Evolutionary conservation across 2,329 filamentous ascomycete genomes (phyloP), one percentile per base, ranked within the genome.

Genomic region (Seiridium cupressi): DNA sequence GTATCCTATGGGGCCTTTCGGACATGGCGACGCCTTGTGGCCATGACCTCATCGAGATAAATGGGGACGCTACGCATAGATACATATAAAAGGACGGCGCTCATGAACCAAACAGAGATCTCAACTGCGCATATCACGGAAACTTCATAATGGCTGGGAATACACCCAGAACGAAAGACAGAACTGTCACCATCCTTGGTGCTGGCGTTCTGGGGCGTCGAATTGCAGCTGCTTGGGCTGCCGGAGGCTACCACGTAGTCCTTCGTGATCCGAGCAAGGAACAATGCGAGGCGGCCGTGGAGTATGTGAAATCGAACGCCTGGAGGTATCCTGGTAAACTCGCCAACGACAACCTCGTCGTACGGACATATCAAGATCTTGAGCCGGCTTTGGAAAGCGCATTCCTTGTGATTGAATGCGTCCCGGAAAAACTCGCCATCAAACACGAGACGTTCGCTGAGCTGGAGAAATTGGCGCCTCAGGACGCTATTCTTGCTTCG

Each of bases 151-250:
- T 69, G 67, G 18, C 61, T 32, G 64, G 68, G 60, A 57, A 60
- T 35, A 60, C 62, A 13, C 66, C 67, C 26, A 44, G 62, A n/a
- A 66, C 67, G 18, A 55, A 58, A 3, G 61, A 62, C 38, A 70
- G 75, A 31, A 70, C 73, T 3, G 71, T 79, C 34, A 66, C 70
- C 4, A 64, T 80, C 11, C 66, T 80, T 26, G 78, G 77, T 2
- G 77, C 68, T 5, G 78, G 78, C 1, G 77, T 79, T 0, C 69
- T 80, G 0, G 78, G 78, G 4, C 75, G 78, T 7, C 71, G 78
- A 13, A 77, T 80, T 11, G 74, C 72, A 3, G 72, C 71, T 34
- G 68, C 64, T 48, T 81, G 76, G 76, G 73, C 72, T 8, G 70
- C 77, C 0, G 74, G 70, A 4, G 80, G 81, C 2, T 78, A 76